Base-by-base conservation (phyloP, 768 basidiomycete species). In the Trametopsis cervina region DNA sequence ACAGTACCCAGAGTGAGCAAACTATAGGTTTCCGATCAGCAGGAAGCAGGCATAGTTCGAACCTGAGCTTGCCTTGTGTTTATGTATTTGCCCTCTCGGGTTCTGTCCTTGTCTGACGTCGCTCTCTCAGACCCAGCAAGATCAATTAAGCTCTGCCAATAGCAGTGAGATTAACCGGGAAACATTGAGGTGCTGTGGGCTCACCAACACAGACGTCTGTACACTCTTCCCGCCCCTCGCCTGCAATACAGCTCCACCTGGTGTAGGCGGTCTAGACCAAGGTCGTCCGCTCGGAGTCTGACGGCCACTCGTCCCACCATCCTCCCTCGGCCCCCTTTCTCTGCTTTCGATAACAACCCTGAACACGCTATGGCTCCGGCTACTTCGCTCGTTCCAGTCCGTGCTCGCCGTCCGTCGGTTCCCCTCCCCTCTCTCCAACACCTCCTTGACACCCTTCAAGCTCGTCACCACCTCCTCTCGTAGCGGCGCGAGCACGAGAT, bases 321-420 rank as follows among this genome's bases (percentile, higher is more conserved):
- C 29, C 0, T 72, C 71, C 1, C 56, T 57, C 13, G 57, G 54
- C 22, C 77, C 80, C 47, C 83, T 69, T 59, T 84, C 88, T 45
- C 89, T 71, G 57, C 88, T 90, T 65, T 96, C 92, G 42, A 95
- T 83, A 0, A 98, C 94, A 23, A 97, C 77, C 24, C 93, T 72
- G 64, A 98, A 96, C 0, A 98, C 89, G 54, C 87, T 89, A 63
- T 97, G 95, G 69, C 90, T 93, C 26, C 95, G 75, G 61, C 89
- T 92, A 69, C 89, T 93, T 50, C 95, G 70, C 58, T 93, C 88
- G 61, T 99, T 99, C 95, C 95, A 99, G 60, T 99, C 95, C n/a
- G 96, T 99, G 56, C 83, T 89, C 0, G 93, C 94, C 3, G 93
- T 96, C 51, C 91, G 73, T 42, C 95, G 71, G 58, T 90, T 83